Percentiles rank a stretch among this genome's conserved stretches.
Evolutionary conservation across 306 rosid species (phyloP).

Genomic region (Vigna trinervia): DNA sequence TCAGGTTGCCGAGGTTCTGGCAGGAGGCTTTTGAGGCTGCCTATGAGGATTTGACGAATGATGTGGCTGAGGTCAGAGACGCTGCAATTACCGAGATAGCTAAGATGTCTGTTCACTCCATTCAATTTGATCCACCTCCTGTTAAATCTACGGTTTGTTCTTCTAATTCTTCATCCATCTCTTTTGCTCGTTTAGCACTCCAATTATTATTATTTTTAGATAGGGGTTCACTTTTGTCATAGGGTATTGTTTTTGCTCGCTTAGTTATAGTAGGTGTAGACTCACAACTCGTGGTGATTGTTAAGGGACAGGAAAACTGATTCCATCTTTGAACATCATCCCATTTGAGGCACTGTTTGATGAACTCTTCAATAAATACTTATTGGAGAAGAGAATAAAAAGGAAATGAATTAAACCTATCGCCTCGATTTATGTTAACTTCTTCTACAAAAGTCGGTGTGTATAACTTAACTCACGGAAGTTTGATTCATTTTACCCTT

Average conservation of each 20-base stretch:
- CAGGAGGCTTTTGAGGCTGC: conserved; percentile 97
- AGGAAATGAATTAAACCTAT: not conserved
- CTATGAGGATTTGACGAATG: conserved; percentile 87
- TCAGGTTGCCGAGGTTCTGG: conserved; percentile 93
- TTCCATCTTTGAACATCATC: not conserved
- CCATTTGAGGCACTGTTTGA: not conserved
- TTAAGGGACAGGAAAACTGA: not conserved
- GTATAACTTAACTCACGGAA: not conserved
- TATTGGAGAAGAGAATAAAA: not conserved
- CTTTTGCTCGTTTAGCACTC: not conserved
- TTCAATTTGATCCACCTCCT: conserved; percentile 78
- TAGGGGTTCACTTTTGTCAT: too few species aligned
- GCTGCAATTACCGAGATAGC: conserved; percentile 89
- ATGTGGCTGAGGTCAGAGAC: conserved; percentile 75
- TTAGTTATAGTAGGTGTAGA: not conserved
- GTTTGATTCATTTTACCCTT: not conserved
- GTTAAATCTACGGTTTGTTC: conserved; percentile 77
- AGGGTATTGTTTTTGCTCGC: not conserved
- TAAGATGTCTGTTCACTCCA: conserved; percentile 86
- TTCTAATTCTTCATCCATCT: not conserved
- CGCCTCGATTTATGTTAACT: not conserved
- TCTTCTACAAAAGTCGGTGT: not conserved
- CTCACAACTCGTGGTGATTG: not conserved
- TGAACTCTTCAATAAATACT: not conserved
- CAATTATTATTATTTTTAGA: not conserved